These are phyloP conservation scores for Gloeopeniophorella convolvens DNA, from an alignment of 768 basidiomycete species.

Conservation along the genomic window DNA sequence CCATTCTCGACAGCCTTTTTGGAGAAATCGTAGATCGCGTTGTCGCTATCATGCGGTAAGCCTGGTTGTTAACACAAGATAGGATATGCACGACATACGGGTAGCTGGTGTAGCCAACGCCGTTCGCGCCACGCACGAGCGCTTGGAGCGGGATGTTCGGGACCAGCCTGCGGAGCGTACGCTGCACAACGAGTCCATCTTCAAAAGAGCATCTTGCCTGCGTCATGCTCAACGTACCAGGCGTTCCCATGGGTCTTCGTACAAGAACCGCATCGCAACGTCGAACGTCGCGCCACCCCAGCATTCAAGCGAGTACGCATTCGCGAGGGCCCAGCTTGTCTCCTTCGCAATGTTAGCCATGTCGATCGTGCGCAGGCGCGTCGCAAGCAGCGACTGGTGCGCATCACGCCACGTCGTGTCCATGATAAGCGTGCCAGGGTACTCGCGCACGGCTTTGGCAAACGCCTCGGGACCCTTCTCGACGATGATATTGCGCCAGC, in stretches of 20 bases:
- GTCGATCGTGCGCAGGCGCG: conserved; percentile 90
- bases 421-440: conserved; percentile 94
- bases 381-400: conserved; percentile 95
- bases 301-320: conserved; percentile 95
- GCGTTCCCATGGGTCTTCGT: conserved; percentile 99
- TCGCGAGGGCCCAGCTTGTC: conserved; percentile 90
- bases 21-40: conserved; percentile 99
- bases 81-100: conserved; percentile 69
- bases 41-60: conserved; percentile 54
- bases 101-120: conserved; percentile 98
- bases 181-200: conserved; percentile 36
- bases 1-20: conserved; percentile 99
- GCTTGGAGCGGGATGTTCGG: conserved; percentile 99
- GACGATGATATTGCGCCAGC: conserved; percentile 99
- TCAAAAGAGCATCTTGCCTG: background rate
- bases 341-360: conserved; percentile 99
- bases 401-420: conserved; percentile 99
- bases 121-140: conserved; percentile 96
- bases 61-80: background rate
- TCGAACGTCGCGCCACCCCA: conserved; percentile 99
- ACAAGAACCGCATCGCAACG: conserved; percentile 98
- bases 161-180: conserved; percentile 88
- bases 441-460: conserved; percentile 94
- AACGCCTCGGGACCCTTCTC: conserved; percentile 97
- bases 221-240: conserved; percentile 45